Evolutionary conservation across 441 rosid genomes (phyloP).

Genomic region (Arabidopsis lyrata): DNA sequence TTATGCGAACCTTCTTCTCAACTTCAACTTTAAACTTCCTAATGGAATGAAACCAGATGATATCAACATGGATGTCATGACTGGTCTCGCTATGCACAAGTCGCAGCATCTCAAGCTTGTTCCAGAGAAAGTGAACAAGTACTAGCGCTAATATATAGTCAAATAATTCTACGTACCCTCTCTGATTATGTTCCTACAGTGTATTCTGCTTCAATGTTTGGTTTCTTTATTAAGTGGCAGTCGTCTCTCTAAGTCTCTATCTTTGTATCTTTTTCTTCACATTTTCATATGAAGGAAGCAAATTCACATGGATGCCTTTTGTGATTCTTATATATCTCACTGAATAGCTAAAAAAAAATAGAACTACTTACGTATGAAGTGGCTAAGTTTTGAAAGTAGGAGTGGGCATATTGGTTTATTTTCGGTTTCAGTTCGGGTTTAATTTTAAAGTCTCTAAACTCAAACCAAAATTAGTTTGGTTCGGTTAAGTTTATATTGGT

Average conservation of each 20-base stretch:
- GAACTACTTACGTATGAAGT: too few species aligned
- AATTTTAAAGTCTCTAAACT: too few species aligned
- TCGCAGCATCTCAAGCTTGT: constrained; percentile 46
- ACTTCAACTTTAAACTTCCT: constrained; percentile 40
- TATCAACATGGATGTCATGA: constrained; percentile 43
- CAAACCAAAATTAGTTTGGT: too few species aligned
- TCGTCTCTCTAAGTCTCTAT: neutral
- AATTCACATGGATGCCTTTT: neutral
- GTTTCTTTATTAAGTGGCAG: neutral
- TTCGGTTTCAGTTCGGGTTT: too few species aligned
- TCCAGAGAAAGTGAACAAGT: constrained; percentile 32
- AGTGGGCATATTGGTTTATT: too few species aligned
- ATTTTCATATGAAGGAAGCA: constrained; percentile 1
- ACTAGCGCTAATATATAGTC: neutral
- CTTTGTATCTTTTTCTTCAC: constrained; percentile 5
- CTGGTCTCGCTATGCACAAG: constrained; percentile 52
- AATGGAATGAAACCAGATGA: constrained; percentile 42
- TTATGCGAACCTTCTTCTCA: constrained; percentile 43
- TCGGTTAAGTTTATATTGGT: neutral
- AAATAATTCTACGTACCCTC: constrained; percentile 1
- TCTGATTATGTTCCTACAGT: neutral
- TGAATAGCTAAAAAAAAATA: neutral
- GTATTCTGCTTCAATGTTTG: constrained; percentile 15
- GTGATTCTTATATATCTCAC: neutral
- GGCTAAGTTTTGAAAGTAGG: too few species aligned